phyloP scores from a whole-genome alignment of 2,329 filamentous ascomycete genomes.

The Pleoardoris graminearum region DNA sequence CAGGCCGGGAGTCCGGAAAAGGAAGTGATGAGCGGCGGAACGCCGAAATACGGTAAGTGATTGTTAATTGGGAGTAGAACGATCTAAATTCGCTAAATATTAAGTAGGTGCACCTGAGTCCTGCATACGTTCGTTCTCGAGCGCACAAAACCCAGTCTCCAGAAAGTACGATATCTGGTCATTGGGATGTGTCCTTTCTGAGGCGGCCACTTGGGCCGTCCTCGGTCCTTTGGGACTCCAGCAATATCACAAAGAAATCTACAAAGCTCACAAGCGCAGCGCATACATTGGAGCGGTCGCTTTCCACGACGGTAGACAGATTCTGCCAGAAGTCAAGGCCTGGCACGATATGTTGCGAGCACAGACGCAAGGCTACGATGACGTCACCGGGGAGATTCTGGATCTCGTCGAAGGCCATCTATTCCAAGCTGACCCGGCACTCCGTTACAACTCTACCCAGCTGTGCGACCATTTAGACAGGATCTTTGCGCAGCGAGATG shows the following conservation, averaged over 20 bases:
- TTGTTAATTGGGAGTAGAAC: background rate
- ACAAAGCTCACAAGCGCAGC: background rate
- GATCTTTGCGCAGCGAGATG: background rate
- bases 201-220: background rate
- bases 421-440: background rate
- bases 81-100: background rate
- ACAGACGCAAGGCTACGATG: background rate
- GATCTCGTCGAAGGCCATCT: background rate
- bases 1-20: background rate
- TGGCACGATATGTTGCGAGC: background rate
- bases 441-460: background rate
- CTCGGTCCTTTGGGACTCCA: background rate
- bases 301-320: background rate
- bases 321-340: background rate
- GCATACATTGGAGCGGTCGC: background rate
- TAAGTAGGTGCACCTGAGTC: background rate
- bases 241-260: background rate
- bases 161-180: background rate
- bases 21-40: conserved; percentile 29
- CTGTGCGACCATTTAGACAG: background rate
- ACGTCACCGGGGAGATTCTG: background rate
- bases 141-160: background rate
- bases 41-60: conserved; percentile 40
- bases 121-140: background rate
- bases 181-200: background rate